Evolutionary conservation across 305 asterid genomes (phyloP), one percentile per base, ranked within the genome.

Genomic region (Salvia sclarea): DNA sequence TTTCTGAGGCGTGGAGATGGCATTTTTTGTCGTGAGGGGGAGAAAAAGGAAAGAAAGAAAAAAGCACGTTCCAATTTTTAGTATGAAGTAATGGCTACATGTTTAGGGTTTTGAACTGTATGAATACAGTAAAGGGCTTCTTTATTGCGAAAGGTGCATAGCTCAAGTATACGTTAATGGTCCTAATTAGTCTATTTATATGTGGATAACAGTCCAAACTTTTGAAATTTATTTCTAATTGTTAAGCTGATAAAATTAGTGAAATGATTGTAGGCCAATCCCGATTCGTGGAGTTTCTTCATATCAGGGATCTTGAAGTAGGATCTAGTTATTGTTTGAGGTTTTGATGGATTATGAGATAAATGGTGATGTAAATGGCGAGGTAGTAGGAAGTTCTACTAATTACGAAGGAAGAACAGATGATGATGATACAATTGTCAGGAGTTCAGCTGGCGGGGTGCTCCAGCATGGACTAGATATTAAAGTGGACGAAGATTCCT

Each of bases 351-450:
- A 81, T 77, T 86, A 65, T 80, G 93, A 81, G 80, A 84, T 88
- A 66, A 93, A 87, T 71, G 88, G 80, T 78, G 91, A 82, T 73
- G 71, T 84, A 75, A 81, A 87, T 56, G 91, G 88, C 3, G 96
- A 86, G 80, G 87, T 83, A 56, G 86, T 91, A 33, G 95, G 92
- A 70, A 78, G 87, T 71, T 82, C 92, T 28, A 56, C 84, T 60
- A 82, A 81, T 67, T 82, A 84, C 33, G 91, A 78, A 37, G 81
- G 77, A 57, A 70, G 83, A 78, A 64, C 80, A 38, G 84, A 82
- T 55, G 88, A 79, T 64, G 88, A 81, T 24, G 85, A 79, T 75
- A 78, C 78, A 10, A 72, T 81, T 64, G 68, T 75, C 43, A 87
- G 88, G 68, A 84, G 86, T 75, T 84, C 96, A 57, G 82, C 68